A percentile compares a stretch with the other conserved stretches of the same genome.
Evolutionary conservation across 768 basidiomycete species (phyloP).

Genomic region (Xerocomellus amylosporus): DNA sequence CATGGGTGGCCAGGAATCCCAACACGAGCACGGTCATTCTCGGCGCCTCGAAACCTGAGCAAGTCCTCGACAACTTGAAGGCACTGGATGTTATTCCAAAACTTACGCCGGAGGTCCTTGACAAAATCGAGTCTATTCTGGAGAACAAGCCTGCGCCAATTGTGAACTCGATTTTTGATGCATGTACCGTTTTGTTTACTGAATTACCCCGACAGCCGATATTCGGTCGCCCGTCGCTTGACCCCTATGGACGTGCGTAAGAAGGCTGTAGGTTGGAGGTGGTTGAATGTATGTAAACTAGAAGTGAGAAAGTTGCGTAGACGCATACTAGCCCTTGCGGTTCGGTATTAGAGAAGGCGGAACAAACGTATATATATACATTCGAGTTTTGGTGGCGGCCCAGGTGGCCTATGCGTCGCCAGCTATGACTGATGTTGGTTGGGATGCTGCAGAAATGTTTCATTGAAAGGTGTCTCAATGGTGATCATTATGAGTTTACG

Average conservation of each 20-base stretch:
- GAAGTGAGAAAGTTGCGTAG: background rate
- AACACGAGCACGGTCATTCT: constrained; percentile 48
- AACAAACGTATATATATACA: background rate
- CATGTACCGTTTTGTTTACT: background rate
- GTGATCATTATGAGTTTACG: too few relatives aligned
- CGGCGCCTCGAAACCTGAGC: constrained; percentile 47
- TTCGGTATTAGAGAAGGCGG: too few relatives aligned
- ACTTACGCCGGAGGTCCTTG: constrained; percentile 47
- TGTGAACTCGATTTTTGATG: constrained; percentile 19
- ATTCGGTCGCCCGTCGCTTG: constrained; percentile 31
- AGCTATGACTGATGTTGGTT: background rate
- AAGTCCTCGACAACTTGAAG: constrained; percentile 48
- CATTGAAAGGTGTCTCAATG: background rate
- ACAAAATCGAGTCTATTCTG: constrained; percentile 52
- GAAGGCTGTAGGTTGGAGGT: background rate
- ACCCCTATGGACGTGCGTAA: constrained; percentile 25
- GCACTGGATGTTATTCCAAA: constrained; percentile 55
- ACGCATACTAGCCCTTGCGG: background rate
- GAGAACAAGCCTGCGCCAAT: constrained; percentile 36
- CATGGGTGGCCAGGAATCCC: constrained; percentile 53
- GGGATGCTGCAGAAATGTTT: background rate
- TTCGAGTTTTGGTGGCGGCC: background rate
- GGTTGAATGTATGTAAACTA: background rate
- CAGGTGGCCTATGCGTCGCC: background rate
- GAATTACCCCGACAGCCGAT: constrained; percentile 17